Conservation (phyloP, 2,329 filamentous ascomycete species). For the Penicillium rolfsii region DNA sequence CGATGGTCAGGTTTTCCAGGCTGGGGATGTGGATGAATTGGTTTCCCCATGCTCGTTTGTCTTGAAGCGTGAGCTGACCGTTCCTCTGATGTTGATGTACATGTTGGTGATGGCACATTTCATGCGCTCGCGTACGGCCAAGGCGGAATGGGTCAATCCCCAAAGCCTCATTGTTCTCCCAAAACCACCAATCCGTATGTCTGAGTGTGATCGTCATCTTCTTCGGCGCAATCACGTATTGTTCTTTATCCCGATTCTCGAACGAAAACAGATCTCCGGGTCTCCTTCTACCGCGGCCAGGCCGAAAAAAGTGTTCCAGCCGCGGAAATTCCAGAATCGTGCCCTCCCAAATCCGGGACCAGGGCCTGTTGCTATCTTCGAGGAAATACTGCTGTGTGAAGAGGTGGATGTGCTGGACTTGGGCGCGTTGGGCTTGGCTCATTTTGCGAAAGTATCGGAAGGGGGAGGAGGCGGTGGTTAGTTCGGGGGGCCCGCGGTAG, state of each 20-base stretch:
- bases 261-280: too few species aligned
- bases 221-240: not conserved
- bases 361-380: not conserved
- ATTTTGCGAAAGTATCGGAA: not conserved
- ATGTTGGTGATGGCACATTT: not conserved
- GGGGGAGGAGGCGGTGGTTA: not conserved
- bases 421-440: not conserved
- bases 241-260: too few species aligned
- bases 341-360: not conserved
- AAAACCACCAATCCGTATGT: slow-evolving; percentile 7
- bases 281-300: too few species aligned
- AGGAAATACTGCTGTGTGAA: slow-evolving; percentile 4
- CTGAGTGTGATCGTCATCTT: not conserved
- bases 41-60: not conserved
- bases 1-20: not conserved
- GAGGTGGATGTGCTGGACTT: not conserved
- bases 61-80: not conserved
- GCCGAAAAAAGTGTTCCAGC: too few species aligned
- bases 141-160: not conserved
- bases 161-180: not conserved
- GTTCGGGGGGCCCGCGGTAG: slow-evolving; percentile 27
- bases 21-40: not conserved
- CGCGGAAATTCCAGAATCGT: not conserved
- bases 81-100: too few species aligned
- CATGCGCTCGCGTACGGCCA: not conserved